Base-by-base conservation (phyloP, 2,329 filamentous ascomycete genomes). In the Fusarium miscanthi region DNA sequence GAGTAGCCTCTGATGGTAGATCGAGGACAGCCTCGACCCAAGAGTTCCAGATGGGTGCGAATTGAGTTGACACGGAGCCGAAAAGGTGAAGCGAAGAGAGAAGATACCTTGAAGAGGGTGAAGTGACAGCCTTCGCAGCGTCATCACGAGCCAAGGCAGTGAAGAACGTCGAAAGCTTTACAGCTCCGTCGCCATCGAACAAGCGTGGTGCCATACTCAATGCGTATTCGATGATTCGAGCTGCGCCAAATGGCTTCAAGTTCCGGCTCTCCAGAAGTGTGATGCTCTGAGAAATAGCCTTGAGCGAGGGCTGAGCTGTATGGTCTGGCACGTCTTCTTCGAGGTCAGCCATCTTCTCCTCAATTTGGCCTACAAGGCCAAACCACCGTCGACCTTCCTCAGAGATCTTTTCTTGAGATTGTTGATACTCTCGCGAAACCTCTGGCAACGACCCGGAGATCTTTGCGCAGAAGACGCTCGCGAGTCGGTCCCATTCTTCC, bases 401-500 rank as follows among this genome's bases (percentile, higher is more conserved):
- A 14, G 89, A 88, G 31, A 97, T 86, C 43, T 85, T 84, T 56
- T 89, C 86, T 78, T 97, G 94, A 0, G 94, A 97, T 45, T 86
- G 86, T 31, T 88, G 86, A 74, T 93, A 93, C 23, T 94, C 92
- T 69, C 92, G 92, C 0, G 94, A 94, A 62, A 95, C 90, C 78
- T 95, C 94, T 2, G 95, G 94, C 9, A 93, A 87, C 1, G 94
- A 97, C 10, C 89, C 88, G 59, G 90, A 91, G 63, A 97, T 90
- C 41, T 88, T 87, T 37, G 89, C 85, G 31, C 91, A 84, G n/a
- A 97, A 82, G 1, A 85, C 80, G 2, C 88, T 83, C 1, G 89
- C 88, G n/a, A 94, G 81, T 4, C 84, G 84, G 5, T 84, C 80
- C 93, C 93, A 96, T 70, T 91, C 85, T 6, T 85, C 80, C 21